These are phyloP conservation scores for Beauveria brongniartii DNA, from an alignment of 2,329 filamentous ascomycete species.

Conservation along the genomic window DNA sequence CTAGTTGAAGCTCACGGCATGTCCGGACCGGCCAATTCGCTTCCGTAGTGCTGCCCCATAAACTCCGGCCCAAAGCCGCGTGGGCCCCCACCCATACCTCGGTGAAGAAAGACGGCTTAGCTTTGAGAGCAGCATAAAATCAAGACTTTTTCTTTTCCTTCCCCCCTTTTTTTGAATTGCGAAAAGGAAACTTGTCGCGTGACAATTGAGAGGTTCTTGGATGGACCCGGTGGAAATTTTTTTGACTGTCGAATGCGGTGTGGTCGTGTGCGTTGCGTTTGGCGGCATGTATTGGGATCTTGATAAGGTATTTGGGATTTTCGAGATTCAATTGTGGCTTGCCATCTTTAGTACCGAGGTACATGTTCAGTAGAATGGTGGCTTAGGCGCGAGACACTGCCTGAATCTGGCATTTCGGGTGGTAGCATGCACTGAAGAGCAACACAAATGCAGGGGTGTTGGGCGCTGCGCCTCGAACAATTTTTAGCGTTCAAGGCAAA, in stretches of 20 bases:
- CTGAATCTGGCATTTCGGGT: background rate
- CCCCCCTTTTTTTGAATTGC: background rate
- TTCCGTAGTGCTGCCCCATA: background rate
- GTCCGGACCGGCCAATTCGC: background rate
- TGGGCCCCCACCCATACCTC: background rate
- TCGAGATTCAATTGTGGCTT: too few relatives aligned
- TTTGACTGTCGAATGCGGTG: background rate
- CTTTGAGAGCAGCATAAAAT: background rate
- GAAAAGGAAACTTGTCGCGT: slow-evolving; percentile 7
- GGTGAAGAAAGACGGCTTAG: slow-evolving; percentile 7
- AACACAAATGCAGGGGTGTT: background rate
- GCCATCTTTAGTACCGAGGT: background rate
- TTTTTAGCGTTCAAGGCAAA: background rate
- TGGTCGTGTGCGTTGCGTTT: background rate
- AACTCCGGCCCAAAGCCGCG: background rate
- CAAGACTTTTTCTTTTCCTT: background rate
- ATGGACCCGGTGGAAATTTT: background rate
- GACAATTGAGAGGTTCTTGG: background rate
- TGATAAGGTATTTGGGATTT: background rate
- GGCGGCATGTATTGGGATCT: background rate
- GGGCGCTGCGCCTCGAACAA: background rate
- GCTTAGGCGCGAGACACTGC: background rate
- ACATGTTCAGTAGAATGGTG: background rate
- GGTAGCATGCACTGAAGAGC: background rate
- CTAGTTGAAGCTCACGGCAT: background rate